These are phyloP conservation scores for Lipomyces sp. DNA, from an alignment of 805 yeast genomes.

Conservation along the genomic window DNA sequence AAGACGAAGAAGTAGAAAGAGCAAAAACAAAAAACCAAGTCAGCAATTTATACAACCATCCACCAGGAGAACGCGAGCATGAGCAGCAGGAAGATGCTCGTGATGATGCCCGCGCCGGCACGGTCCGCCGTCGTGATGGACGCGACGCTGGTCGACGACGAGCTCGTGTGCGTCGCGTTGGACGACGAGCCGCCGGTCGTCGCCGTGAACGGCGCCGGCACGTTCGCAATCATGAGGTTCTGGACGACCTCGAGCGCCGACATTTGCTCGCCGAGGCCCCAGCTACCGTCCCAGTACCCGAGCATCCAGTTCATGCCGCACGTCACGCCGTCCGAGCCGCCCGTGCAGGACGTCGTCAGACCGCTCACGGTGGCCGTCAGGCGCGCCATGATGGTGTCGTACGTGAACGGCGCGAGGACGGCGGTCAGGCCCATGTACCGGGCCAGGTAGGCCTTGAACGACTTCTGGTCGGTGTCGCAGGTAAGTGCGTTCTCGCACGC, in stretches of 20 bases:
- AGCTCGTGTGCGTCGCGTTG: conserved; percentile 50
- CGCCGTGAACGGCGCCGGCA: conserved; percentile 46
- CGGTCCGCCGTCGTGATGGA: conserved; percentile 14
- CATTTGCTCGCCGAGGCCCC: conserved; percentile 90
- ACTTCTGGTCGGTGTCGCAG: conserved; percentile 84
- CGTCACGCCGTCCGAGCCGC: conserved; percentile 82
- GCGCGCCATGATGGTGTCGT: conserved; percentile 36
- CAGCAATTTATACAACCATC: conserved; percentile 8
- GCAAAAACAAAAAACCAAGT: no score
- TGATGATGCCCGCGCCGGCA: conserved; percentile 26
- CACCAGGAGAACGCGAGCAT: conserved; percentile 18
- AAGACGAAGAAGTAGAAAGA: background rate
- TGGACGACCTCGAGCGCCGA: conserved; percentile 68
- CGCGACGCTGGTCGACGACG: conserved; percentile 41
- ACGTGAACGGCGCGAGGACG: conserved; percentile 57
- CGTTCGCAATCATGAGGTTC: conserved; percentile 31
- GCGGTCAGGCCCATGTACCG: conserved; percentile 75
- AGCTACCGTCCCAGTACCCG: conserved; percentile 64
- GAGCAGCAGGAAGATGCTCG: conserved; percentile 7
- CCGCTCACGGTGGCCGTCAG: conserved; percentile 42
- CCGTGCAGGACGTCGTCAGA: conserved; percentile 79
- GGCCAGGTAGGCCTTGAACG: conserved; percentile 80
- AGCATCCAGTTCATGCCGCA: conserved; percentile 80
- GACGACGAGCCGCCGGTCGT: conserved; percentile 44
- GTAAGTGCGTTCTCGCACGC: conserved; percentile 66